Evolutionary conservation across 305 asterid species (phyloP).

Genomic region (Fraxinus dipetala): DNA sequence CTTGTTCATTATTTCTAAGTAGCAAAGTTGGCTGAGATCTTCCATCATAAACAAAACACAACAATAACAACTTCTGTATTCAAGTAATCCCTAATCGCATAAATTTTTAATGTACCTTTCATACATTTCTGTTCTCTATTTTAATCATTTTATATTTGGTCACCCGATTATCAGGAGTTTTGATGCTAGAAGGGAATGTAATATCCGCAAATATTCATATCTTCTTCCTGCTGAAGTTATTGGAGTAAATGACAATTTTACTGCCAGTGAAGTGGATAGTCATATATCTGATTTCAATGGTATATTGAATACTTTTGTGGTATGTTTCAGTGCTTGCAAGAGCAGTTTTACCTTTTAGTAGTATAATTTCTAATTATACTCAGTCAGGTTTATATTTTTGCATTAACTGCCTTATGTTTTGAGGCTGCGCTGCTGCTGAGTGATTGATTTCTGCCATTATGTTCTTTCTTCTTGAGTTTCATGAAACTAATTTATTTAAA

Average conservation of each 20-base stretch:
- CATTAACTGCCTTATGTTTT: background rate
- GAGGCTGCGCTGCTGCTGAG: background rate
- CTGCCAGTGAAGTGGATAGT: conserved; percentile 56
- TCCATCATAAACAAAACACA: background rate
- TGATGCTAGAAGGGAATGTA: conserved; percentile 83
- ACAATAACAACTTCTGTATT: background rate
- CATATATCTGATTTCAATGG: conserved; percentile 65
- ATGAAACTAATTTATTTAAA: background rate
- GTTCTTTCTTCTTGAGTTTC: background rate
- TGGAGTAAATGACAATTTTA: conserved; percentile 53
- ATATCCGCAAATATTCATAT: conserved; percentile 74
- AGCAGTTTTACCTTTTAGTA: conserved; percentile 2
- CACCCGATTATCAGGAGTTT: conserved; percentile 61
- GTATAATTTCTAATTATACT: background rate
- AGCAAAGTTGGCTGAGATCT: background rate
- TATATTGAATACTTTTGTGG: conserved; percentile 77
- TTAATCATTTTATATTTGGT: conserved; percentile 9
- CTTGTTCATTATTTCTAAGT: background rate
- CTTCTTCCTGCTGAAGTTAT: conserved; percentile 86
- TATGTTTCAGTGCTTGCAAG: conserved; percentile 24
- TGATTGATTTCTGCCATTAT: background rate
- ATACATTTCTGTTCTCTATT: background rate
- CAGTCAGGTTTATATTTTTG: background rate
- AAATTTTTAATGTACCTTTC: background rate
- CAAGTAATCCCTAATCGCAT: conserved; percentile 4